These are phyloP conservation scores for Taphrina wiesneri DNA, from an alignment of 1,139 yeast species.

Conservation along the genomic window DNA sequence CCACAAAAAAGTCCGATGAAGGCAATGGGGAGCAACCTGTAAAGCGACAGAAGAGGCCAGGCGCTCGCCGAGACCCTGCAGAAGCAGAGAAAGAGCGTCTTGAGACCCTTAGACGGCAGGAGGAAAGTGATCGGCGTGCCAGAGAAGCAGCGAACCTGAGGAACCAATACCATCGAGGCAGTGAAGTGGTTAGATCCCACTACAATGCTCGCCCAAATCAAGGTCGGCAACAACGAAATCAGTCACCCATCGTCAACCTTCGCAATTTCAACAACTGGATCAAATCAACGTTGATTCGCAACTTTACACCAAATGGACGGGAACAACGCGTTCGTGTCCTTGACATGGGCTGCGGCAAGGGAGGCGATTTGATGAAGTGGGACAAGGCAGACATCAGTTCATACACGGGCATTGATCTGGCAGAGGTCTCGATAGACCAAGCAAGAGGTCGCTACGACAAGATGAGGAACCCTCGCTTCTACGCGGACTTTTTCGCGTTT, in stretches of 20 bases:
- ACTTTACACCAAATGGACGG: slow-evolving; percentile 51
- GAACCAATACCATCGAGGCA: slow-evolving; percentile 26
- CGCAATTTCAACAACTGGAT: slow-evolving; percentile 89
- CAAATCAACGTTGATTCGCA: slow-evolving; percentile 79
- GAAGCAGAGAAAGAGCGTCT: slow-evolving; percentile 10
- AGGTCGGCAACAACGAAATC: slow-evolving; percentile 62
- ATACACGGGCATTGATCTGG: slow-evolving; percentile 86
- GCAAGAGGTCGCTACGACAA: slow-evolving; percentile 72
- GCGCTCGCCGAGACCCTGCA: slow-evolving; percentile 20
- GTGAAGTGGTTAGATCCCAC: slow-evolving; percentile 67
- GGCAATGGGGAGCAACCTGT: background rate
- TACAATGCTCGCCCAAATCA: slow-evolving; percentile 83
- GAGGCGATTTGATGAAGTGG: slow-evolving; percentile 94
- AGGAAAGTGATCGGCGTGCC: slow-evolving; percentile 27
- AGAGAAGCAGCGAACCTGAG: slow-evolving; percentile 25
- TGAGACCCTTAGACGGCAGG: slow-evolving; percentile 13
- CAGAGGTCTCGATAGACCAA: slow-evolving; percentile 82
- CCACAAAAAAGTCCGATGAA: background rate
- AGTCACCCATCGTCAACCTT: slow-evolving; percentile 81
- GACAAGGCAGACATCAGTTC: slow-evolving; percentile 70
- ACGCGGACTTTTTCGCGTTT: slow-evolving; percentile 84
- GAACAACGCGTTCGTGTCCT: slow-evolving; percentile 58
- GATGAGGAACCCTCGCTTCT: slow-evolving; percentile 56
- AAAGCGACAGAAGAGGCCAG: slow-evolving; percentile 26
- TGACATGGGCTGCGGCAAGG: slow-evolving; percentile 96